phyloP scores from a whole-genome alignment of 225 moss, liverwort and hornwort species.

The Neckera pumila region DNA sequence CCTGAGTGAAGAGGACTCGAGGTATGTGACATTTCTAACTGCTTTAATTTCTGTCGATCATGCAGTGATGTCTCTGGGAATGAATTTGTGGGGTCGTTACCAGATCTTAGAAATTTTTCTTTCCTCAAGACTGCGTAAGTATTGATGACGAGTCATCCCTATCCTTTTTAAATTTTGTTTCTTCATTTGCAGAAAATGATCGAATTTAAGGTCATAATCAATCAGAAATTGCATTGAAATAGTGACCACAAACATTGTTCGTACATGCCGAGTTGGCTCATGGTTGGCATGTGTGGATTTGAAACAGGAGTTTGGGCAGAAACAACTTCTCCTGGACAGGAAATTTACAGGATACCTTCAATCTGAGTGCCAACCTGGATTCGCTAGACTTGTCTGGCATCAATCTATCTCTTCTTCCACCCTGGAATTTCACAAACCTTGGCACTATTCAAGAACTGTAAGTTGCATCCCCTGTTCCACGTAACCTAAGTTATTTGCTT shows the following conservation, averaged over 20 bases:
- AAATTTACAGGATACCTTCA: too few species aligned
- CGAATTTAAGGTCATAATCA: background rate
- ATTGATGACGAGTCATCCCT: background rate
- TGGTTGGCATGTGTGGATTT: too few species aligned
- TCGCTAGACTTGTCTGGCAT: too few species aligned
- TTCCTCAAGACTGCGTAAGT: background rate
- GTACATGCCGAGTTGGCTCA: background rate
- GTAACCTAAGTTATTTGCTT: background rate
- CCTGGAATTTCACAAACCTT: too few species aligned
- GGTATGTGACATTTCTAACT: background rate
- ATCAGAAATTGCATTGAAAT: background rate
- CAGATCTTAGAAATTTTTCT: background rate
- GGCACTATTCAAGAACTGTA: too few species aligned
- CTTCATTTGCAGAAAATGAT: background rate
- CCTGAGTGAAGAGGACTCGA: background rate
- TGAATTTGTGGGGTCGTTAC: background rate
- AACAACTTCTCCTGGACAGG: too few species aligned
- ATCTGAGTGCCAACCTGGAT: too few species aligned
- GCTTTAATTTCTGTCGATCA: background rate
- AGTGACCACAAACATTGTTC: background rate
- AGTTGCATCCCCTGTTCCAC: too few species aligned
- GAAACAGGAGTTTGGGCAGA: too few species aligned
- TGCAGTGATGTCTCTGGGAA: constrained; percentile 17
- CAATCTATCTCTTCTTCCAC: too few species aligned
- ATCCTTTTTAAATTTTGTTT: background rate